phyloP scores from a whole-genome alignment of 2,329 filamentous ascomycete genomes.

The Colletotrichum tabaci region DNA sequence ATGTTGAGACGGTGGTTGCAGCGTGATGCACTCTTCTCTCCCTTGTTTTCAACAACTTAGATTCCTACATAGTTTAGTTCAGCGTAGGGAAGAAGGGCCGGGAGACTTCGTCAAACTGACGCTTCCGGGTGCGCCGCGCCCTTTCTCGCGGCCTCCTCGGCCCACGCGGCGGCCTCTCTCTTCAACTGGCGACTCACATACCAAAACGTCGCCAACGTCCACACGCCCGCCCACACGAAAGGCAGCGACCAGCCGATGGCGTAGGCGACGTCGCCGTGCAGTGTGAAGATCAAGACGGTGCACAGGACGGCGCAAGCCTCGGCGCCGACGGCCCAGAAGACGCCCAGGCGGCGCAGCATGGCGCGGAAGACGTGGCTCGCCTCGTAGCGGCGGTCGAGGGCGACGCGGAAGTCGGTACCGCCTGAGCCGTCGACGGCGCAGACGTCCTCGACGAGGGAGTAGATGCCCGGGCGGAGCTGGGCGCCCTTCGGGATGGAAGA shows the following conservation, averaged over 20 bases:
- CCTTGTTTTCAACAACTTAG: too few relatives aligned
- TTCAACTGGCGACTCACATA: conserved; percentile 47
- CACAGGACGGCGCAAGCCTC: conserved; percentile 45
- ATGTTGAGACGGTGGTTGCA: too few relatives aligned
- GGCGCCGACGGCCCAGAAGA: conserved; percentile 63
- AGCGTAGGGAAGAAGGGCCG: too few relatives aligned
- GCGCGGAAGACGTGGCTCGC: conserved; percentile 66
- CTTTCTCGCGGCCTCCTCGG: conserved; percentile 41
- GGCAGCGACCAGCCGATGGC: conserved; percentile 46
- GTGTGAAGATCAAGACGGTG: conserved; percentile 46
- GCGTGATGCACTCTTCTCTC: too few relatives aligned
- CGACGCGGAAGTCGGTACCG: conserved; percentile 66
- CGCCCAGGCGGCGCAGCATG: conserved; percentile 65
- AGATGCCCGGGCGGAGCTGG: conserved; percentile 67
- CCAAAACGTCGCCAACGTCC: conserved; percentile 46
- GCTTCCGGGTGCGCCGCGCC: not conserved
- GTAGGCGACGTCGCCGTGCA: conserved; percentile 45
- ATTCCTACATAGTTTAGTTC: too few relatives aligned
- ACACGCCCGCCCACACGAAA: conserved; percentile 47
- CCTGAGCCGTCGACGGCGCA: conserved; percentile 67
- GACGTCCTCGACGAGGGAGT: conserved; percentile 68
- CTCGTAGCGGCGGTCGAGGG: conserved; percentile 66
- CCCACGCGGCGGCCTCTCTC: conserved; percentile 48
- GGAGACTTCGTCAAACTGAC: not conserved
- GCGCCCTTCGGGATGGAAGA: conserved; percentile 66